phyloP scores from a whole-genome alignment of 306 rosid species.

The Castanea sativa region DNA sequence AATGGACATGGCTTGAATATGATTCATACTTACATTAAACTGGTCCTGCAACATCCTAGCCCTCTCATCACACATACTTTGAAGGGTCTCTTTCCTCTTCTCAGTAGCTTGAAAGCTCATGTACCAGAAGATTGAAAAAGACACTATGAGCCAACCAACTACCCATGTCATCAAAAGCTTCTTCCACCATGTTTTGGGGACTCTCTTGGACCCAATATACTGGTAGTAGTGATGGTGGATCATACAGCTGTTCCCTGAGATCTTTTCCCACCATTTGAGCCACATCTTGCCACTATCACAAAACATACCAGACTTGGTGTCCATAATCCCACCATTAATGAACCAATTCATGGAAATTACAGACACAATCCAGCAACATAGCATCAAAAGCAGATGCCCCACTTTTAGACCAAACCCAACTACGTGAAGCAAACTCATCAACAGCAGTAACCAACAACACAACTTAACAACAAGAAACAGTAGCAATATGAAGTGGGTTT shows the following conservation, averaged over 20 bases:
- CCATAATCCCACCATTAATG: conserved; percentile 50
- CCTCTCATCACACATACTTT: conserved; percentile 96
- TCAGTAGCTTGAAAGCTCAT: conserved; percentile 66
- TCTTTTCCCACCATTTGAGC: conserved; percentile 70
- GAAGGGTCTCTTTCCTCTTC: conserved; percentile 85
- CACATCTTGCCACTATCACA: conserved; percentile 58
- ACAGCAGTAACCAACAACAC: conserved; percentile 58
- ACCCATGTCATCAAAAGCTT: conserved; percentile 65
- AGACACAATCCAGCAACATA: conserved; percentile 67
- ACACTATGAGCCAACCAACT: conserved; percentile 48
- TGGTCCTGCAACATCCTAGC: conserved; percentile 97
- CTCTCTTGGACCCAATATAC: conserved; percentile 56
- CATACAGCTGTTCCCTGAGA: conserved; percentile 37
- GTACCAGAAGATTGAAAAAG: conserved; percentile 56
- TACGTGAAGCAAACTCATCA: conserved; percentile 81
- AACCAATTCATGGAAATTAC: conserved; percentile 73
- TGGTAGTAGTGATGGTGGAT: conserved; percentile 51
- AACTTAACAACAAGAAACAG: conserved; percentile 42
- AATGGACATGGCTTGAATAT: conserved; percentile 96
- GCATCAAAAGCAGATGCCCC: conserved; percentile 81
- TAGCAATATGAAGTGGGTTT: conserved; percentile 44
- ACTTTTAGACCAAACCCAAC: conserved; percentile 75
- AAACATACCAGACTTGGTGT: conserved; percentile 55
- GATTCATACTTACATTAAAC: conserved; percentile 94
- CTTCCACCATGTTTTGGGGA: conserved; percentile 50